Evolutionary conservation across 805 yeast species (phyloP), one percentile per base, ranked within the genome.

Genomic region (Ogataea nonfermentans): DNA sequence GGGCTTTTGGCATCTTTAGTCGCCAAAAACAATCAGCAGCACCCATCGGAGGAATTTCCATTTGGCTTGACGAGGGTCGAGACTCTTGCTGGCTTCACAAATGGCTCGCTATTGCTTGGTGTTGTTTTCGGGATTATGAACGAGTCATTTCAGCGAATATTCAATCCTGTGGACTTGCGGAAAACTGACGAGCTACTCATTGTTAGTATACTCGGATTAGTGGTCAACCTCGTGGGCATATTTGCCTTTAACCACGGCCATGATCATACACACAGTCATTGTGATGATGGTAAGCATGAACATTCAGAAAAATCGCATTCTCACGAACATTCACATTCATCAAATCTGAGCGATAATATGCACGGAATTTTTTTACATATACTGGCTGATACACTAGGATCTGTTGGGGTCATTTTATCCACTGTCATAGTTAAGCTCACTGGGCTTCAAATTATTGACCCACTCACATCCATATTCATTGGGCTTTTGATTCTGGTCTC

Each of bases 341-440:
- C 76, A 29, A 57, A 62, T 50, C 56, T 68, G 59, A 73, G 70
- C 46, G 80, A 76, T 49, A 91, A 91, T 59, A 85, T 91, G 95
- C 80, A 83, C 42, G 99, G 99, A 10, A 87, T 93, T 4, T 93
- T 93, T 55, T 67, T 93, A 31, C 99, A 93, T 53, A 85, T 93
- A 22, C 59, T 93, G 31, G 99, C 99, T 0, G 99, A 93, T 55
- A 90, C 98, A 0, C 67, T 93, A 28, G 99, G 99, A 0, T 91
- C 98, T 0, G 95, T 90, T 0, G 98, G 98, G 6, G 99, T 95
- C 12, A 90, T 93, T n/a, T 62, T 88, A 1, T 89, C 97, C 0
- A 91, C 99, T 0, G 39, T 88, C 4, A 64, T 93, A 27, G 84
- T 91, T 7, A 78, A 81, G 43, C 53, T 79, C 24, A 64, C 74